Conservation (phyloP, 306 rosid genomes). For the Cicer arietinum region DNA sequence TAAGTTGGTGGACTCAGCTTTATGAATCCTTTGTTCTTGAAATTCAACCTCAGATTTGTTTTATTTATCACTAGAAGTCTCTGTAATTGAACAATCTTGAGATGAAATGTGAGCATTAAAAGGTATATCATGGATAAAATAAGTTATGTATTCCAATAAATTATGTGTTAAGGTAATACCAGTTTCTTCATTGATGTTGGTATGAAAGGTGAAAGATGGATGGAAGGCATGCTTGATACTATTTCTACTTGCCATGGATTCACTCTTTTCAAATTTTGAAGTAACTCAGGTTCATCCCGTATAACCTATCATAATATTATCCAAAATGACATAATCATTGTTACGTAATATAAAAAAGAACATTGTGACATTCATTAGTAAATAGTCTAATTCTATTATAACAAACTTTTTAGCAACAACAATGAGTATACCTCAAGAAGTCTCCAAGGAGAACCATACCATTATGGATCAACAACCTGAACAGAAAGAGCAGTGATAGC, state of each 20-base stretch:
- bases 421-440: conserved; percentile 73
- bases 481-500: conserved; percentile 67
- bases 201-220: conserved; percentile 70
- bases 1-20: conserved; percentile 55
- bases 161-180: conserved; percentile 56
- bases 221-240: conserved; percentile 72
- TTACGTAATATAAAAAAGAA: background rate
- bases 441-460: conserved; percentile 92
- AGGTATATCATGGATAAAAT: conserved; percentile 15
- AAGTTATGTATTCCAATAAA: conserved; percentile 23
- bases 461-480: conserved; percentile 67
- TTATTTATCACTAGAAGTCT: conserved; percentile 84
- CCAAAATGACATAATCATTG: conserved; percentile 10
- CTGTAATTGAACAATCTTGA: conserved; percentile 51
- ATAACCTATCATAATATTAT: conserved; percentile 55
- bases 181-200: conserved; percentile 73
- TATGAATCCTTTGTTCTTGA: conserved; percentile 56
- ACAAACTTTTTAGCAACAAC: background rate
- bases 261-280: conserved; percentile 78
- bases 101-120: conserved; percentile 33
- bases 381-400: background rate
- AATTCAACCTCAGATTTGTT: conserved; percentile 66
- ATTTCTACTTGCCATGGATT: conserved; percentile 88
- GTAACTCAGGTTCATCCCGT: conserved; percentile 91
- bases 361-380: conserved; percentile 1